Evolutionary conservation across 2,329 filamentous ascomycete species (phyloP).

Genomic region (Coniochaeta sp.): DNA sequence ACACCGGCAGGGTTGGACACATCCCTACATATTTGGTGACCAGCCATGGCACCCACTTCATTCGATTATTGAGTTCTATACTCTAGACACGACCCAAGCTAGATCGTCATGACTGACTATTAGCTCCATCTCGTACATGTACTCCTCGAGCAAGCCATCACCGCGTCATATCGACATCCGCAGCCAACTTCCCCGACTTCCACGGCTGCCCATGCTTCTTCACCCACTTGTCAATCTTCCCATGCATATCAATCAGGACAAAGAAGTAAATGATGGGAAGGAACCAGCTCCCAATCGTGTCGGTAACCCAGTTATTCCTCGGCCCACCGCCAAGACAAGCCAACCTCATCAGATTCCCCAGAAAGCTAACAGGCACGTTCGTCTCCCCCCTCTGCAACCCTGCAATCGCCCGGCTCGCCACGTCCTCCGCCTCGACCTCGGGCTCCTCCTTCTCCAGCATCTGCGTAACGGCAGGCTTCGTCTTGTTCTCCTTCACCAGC

Average conservation of each 20-base stretch:
- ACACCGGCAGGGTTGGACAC: too few relatives aligned
- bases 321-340: conserved; percentile 45
- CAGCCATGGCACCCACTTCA: too few relatives aligned
- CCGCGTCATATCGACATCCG: too few relatives aligned
- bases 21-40: too few relatives aligned
- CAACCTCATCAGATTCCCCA: conserved; percentile 68
- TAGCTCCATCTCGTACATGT: too few relatives aligned
- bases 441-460: conserved; percentile 78
- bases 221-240: conserved; percentile 48
- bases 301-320: conserved; percentile 53
- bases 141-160: too few relatives aligned
- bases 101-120: too few relatives aligned
- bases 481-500: conserved; percentile 64
- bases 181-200: conserved; percentile 15
- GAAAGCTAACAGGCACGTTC: conserved; percentile 66
- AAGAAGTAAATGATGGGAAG: conserved; percentile 51
- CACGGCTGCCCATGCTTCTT: conserved; percentile 53
- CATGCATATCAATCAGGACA: conserved; percentile 46
- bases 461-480: conserved; percentile 75
- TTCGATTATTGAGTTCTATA: too few relatives aligned
- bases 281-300: conserved; percentile 50
- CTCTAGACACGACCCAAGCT: too few relatives aligned
- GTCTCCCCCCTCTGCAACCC: conserved; percentile 78
- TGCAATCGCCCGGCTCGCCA: conserved; percentile 61
- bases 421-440: conserved; percentile 68